phyloP scores from a whole-genome alignment of 257 asterid species.

The Solanum raphanifolium region DNA sequence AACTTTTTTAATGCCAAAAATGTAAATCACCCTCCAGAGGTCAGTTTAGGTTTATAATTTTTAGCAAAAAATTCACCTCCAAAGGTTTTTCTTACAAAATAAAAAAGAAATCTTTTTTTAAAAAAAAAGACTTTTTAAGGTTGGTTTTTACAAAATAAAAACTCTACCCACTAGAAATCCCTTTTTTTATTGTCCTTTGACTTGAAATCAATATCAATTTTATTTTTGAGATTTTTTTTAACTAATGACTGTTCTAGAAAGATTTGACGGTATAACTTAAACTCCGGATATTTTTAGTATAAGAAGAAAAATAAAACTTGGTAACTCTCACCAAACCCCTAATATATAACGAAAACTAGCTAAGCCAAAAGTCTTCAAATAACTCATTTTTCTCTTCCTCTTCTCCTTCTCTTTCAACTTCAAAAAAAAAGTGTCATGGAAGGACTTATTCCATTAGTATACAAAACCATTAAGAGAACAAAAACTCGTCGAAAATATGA shows the following conservation, averaged over 20 bases:
- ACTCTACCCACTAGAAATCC: accelerated
- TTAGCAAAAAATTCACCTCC: background rate
- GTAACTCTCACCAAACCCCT: background rate
- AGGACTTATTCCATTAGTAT: slow-evolving; percentile 11
- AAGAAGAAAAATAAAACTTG: background rate
- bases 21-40: background rate
- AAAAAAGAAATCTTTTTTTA: background rate
- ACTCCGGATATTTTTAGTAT: background rate
- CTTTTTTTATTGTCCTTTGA: background rate
- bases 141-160: background rate
- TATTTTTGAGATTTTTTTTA: background rate
- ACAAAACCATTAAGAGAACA: slow-evolving; percentile 6
- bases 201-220: background rate
- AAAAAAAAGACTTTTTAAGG: background rate
- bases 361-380: background rate
- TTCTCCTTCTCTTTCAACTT: background rate
- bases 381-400: background rate
- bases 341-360: background rate
- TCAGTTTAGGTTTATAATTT: background rate
- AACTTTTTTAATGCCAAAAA: background rate
- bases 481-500: slow-evolving; percentile 5
- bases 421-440: background rate
- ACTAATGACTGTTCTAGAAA: background rate
- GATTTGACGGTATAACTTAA: background rate
- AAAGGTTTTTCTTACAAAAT: background rate